Evolutionary conservation across 805 yeast species (phyloP).

Genomic region (Starmera quercuum): DNA sequence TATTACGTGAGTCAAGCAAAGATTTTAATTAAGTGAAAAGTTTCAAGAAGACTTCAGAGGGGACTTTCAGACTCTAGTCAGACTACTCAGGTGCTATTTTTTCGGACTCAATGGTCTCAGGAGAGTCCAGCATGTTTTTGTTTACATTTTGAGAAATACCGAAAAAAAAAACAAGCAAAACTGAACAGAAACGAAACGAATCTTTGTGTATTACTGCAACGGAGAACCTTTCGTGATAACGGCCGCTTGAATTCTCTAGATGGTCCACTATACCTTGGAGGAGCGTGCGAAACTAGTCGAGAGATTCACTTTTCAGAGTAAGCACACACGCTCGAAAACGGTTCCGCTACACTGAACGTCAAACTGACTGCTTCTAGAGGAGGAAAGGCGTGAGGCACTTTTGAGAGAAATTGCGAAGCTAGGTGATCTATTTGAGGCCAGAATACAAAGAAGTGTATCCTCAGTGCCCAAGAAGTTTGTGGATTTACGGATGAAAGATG

Average conservation of each 20-base stretch:
- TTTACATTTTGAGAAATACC: background rate
- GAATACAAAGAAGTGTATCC: slow-evolving; percentile 11
- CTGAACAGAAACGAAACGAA: background rate
- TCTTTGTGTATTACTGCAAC: background rate
- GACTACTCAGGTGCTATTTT: too few species aligned
- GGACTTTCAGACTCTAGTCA: too few species aligned
- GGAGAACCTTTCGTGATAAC: too few species aligned
- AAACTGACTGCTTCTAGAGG: slow-evolving; percentile 7
- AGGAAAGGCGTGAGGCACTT: slow-evolving; percentile 11
- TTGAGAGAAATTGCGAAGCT: slow-evolving; percentile 10
- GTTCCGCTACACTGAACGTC: too few species aligned
- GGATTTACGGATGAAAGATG: slow-evolving; percentile 13
- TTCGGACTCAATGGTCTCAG: too few species aligned
- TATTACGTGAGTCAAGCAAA: too few species aligned
- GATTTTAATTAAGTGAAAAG: too few species aligned
- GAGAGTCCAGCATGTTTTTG: background rate
- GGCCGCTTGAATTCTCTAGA: too few species aligned
- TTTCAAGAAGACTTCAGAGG: too few species aligned
- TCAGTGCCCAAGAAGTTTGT: slow-evolving; percentile 19
- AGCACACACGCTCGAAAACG: slow-evolving; percentile 4
- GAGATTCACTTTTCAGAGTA: slow-evolving; percentile 17
- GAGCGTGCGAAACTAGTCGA: slow-evolving; percentile 10
- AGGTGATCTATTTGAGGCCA: slow-evolving; percentile 13
- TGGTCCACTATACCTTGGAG: slow-evolving; percentile 8
- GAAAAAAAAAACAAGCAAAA: background rate